Evolutionary conservation across 2,329 filamentous ascomycete genomes (phyloP), one percentile per base, ranked within the genome.

Genomic region (Xylariaceae sp.): DNA sequence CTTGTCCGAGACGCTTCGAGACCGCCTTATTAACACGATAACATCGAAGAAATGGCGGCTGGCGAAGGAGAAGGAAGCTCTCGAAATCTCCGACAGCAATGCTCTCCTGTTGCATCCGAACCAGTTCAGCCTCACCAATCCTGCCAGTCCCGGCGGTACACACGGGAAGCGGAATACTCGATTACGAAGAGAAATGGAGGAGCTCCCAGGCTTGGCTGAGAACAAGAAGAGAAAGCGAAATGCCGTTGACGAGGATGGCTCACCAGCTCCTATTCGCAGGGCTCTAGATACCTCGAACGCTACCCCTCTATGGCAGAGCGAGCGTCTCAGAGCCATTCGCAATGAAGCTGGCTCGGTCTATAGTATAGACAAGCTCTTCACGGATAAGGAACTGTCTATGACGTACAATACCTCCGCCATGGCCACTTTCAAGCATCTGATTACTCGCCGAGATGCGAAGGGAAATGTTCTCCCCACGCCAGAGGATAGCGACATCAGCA

Each of bases 281-380:
- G 69, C 64, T 6, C 59, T 79, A 26, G 79, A 84, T 36, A 67
- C 72, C 34, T 73, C 73, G 41, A 75, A 68, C 52, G 79, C 73
- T 22, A 84, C 80, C 2, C 71, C 79, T 6, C 64, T 83, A 18
- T 83, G 79, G 79, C 76, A 79, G 55, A 76, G 71, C 38, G 80
- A 83, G 51, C 75, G 78, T 55, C 65, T 79, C 39, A 68, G 72
- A 50, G 64, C 67, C 43, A 65, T 69, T 41, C 66, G 74, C 42
- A 76, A 76, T 56, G 73, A 79, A 53, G 73, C 76, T 16, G 79
- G 77, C 8, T 73, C 78, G 0, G 64, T 80, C 2, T 83, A 82
- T 59, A 83, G 76, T 57, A 76, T 85, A 44, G 80, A 85, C 53
- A 84, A 84, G 65, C 73, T 85, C 29, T 85, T 85, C 38, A 85